These are phyloP conservation scores for Ballota nigra DNA, from an alignment of 257 asterid genomes.

Conservation along the genomic window DNA sequence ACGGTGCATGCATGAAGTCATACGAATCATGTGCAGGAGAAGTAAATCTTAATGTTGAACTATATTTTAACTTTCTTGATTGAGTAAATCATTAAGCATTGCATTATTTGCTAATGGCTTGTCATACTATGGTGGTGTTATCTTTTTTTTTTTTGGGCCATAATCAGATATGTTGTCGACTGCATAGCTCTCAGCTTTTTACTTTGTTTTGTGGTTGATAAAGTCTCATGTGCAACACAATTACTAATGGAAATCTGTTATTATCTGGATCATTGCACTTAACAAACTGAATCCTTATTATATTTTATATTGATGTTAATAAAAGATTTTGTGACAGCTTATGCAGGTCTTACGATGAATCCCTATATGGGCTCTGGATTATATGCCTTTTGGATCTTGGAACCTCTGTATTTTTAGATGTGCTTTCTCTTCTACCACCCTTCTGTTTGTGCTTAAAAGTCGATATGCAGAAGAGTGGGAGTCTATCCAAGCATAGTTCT, in stretches of 20 bases:
- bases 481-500: constrained; percentile 68
- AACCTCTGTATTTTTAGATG: constrained; percentile 28
- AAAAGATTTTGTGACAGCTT: not conserved
- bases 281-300: not conserved
- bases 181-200: not conserved
- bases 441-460: constrained; percentile 19
- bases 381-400: constrained; percentile 24
- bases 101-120: not conserved
- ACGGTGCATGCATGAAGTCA: not conserved
- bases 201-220: constrained; percentile 10
- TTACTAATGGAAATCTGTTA: not conserved
- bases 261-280: constrained; percentile 16
- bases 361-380: constrained; percentile 29
- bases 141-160: no score
- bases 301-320: constrained; percentile 20
- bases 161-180: constrained; percentile 6
- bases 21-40: not conserved
- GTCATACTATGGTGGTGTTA: not conserved
- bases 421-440: constrained; percentile 22
- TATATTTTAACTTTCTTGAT: not conserved
- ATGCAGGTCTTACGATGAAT: constrained; percentile 42
- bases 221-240: constrained; percentile 5
- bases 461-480: constrained; percentile 75
- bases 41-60: no score
- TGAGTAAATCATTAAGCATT: not conserved